These are phyloP conservation scores for Coemansia sp. DNA, from an alignment of 192 early-diverging fungal genomes.

Conservation along the genomic window DNA sequence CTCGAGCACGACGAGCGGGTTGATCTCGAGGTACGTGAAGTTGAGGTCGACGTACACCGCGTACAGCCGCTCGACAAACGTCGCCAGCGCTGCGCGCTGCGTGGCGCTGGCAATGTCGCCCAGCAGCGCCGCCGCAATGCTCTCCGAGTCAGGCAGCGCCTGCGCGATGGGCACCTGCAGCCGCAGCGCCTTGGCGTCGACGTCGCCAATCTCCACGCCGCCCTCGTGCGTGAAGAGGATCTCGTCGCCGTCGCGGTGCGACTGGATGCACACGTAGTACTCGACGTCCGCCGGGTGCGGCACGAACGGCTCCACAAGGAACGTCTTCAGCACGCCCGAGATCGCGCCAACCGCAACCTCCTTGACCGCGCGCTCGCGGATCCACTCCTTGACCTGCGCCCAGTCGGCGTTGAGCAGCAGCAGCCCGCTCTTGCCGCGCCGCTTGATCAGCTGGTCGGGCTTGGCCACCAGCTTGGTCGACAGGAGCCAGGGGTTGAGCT, in stretches of 20 bases:
- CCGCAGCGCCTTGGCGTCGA: constrained; percentile 94
- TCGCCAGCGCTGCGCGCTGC: constrained; percentile 75
- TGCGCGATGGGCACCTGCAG: constrained; percentile 83
- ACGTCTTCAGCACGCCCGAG: constrained; percentile 87
- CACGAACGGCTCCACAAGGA: constrained; percentile 94
- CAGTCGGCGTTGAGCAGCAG: constrained; percentile 92
- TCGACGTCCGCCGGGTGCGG: constrained; percentile 92
- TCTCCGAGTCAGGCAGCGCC: constrained; percentile 68
- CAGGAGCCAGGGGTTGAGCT: constrained; percentile 83
- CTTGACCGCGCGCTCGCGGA: constrained; percentile 87
- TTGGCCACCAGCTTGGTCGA: constrained; percentile 89
- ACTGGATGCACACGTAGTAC: constrained; percentile 98
- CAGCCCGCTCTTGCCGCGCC: constrained; percentile 95
- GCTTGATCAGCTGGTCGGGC: constrained; percentile 98
- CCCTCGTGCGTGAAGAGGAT: constrained; percentile 99
- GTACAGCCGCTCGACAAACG: constrained; percentile 93
- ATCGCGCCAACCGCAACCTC: constrained; percentile 82
- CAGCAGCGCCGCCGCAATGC: constrained; percentile 71
- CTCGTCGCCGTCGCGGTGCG: constrained; percentile 92
- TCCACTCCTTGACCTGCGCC: constrained; percentile 87
- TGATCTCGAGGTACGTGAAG: constrained; percentile 99
- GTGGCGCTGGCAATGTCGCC: constrained; percentile 65
- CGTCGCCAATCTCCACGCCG: constrained; percentile 98
- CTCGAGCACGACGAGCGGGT: constrained; percentile 95
- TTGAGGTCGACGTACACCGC: constrained; percentile 95